phyloP scores from a whole-genome alignment of 192 early-diverging fungal genomes.

The Gamsiella multidivaricata region DNA sequence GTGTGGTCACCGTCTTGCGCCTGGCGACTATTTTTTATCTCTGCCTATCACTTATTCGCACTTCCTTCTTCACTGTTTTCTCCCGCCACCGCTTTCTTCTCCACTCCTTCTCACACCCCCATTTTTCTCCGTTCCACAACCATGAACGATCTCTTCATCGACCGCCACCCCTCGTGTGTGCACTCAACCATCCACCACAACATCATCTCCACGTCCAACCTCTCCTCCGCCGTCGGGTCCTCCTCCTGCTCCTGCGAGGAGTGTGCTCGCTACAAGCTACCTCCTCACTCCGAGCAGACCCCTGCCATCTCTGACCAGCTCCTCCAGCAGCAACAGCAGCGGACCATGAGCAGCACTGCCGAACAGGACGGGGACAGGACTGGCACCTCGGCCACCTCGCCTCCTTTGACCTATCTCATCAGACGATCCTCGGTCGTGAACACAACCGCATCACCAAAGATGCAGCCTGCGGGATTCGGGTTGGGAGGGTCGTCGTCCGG shows the following conservation, averaged over 20 bases:
- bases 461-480: conserved; percentile 35
- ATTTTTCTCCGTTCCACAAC: not conserved
- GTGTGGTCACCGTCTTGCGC: too few species aligned
- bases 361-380: not conserved
- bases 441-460: conserved; percentile 19
- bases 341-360: not conserved
- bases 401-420: conserved; percentile 19
- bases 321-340: conserved; percentile 7
- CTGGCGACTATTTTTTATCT: too few species aligned
- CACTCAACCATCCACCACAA: conserved; percentile 40
- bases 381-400: conserved; percentile 15
- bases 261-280: conserved; percentile 34
- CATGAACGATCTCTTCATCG: conserved; percentile 35
- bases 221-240: not conserved
- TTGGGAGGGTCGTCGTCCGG: not conserved
- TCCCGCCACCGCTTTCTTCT: too few species aligned
- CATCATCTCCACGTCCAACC: conserved; percentile 16
- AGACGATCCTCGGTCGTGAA: conserved; percentile 12
- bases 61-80: too few species aligned
- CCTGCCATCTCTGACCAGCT: not conserved
- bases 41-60: too few species aligned
- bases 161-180: conserved; percentile 37
- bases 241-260: conserved; percentile 43
- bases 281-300: conserved; percentile 12
- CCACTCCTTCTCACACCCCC: not conserved